Conservation (phyloP, 2,329 filamentous ascomycete genomes). For the Beauveria bassiana region DNA sequence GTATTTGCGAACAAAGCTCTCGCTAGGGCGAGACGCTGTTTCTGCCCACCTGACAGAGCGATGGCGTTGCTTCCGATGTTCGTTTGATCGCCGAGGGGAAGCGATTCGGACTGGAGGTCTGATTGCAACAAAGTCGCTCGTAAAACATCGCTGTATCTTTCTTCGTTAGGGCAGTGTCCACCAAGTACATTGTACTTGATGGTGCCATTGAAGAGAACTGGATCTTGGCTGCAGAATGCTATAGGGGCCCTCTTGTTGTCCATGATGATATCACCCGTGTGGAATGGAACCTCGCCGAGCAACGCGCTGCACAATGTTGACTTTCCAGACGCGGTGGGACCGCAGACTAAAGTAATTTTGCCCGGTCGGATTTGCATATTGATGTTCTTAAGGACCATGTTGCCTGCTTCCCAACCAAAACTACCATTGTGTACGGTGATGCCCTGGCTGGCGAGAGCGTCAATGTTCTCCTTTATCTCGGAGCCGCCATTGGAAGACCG, state of each 20-base stretch:
- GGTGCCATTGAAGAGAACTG: not conserved
- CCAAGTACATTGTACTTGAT: slow-evolving; percentile 29
- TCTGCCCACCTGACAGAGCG: slow-evolving; percentile 35
- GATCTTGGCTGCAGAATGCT: too few species aligned
- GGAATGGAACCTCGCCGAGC: not conserved
- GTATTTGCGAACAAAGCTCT: slow-evolving; percentile 24
- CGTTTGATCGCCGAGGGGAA: slow-evolving; percentile 30
- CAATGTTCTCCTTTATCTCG: too few species aligned
- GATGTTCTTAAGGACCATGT: slow-evolving; percentile 16
- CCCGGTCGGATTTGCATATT: slow-evolving; percentile 13
- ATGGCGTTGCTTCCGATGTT: slow-evolving; percentile 33
- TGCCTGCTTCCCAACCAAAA: slow-evolving; percentile 20
- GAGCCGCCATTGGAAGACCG: too few species aligned
- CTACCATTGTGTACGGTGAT: slow-evolving; percentile 1
- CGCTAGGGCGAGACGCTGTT: slow-evolving; percentile 19
- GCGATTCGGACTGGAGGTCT: slow-evolving; percentile 19
- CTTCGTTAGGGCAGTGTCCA: slow-evolving; percentile 21
- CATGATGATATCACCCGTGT: too few species aligned
- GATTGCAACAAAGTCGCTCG: slow-evolving; percentile 24
- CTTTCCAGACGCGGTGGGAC: slow-evolving; percentile 27
- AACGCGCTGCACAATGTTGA: slow-evolving; percentile 1
- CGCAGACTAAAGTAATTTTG: slow-evolving; percentile 19
- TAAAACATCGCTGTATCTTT: slow-evolving; percentile 27
- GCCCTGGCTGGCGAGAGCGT: too few species aligned
- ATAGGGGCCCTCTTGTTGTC: too few species aligned